Base-by-base conservation (phyloP, 75 land plant genomes). In the Picea sitchensis region DNA sequence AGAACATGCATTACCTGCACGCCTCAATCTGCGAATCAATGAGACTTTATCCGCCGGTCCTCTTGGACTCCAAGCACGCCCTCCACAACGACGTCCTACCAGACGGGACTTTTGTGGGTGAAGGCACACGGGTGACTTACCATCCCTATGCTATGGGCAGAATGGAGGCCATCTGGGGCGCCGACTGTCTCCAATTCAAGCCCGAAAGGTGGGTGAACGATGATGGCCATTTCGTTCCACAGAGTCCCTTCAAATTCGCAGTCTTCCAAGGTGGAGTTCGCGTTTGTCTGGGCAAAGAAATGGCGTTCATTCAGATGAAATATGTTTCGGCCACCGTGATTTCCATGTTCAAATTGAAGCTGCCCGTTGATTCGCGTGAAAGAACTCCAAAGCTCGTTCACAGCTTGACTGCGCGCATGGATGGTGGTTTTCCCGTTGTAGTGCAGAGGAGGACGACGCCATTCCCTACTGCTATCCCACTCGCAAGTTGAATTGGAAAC, bases 11-110 rank as follows among this genome's bases (percentile, higher is more conserved):
- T 62, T 93, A 91, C 79, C 65, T 88, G 36, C 88, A 92, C 36
- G 95, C 95, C 12, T 83, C 88, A 0, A 15, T 92, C 2, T 84
- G 63, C 59, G 95, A 92, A 81, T 80, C 82, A 69, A 80, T 91
- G 89, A 56, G 95, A 12, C 85, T 93, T 4, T 87, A 75, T 77
- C 93, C 93, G 36, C 91, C 95, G 23, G 88, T 93, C 21, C 95
- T 84, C 5, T 82, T 87, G 41, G 93, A 89, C 69, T 83, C 89
- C 17, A 93, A 91, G 84, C 78, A 79, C 26, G 65, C 82, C 36
- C 58, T 64, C 30, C 81, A 79, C 14, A 90, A 88, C 75, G 95
- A 89, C 73, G 67, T 81, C 0, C 68, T 91, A 8, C 92, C 93
- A 0, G 93, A 93, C 77, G 93, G 93, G 9, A 86, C 90, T 0